Evolutionary conservation across 23 red algal genomes (phyloP).

Genomic region (Gracilaria caudata): DNA sequence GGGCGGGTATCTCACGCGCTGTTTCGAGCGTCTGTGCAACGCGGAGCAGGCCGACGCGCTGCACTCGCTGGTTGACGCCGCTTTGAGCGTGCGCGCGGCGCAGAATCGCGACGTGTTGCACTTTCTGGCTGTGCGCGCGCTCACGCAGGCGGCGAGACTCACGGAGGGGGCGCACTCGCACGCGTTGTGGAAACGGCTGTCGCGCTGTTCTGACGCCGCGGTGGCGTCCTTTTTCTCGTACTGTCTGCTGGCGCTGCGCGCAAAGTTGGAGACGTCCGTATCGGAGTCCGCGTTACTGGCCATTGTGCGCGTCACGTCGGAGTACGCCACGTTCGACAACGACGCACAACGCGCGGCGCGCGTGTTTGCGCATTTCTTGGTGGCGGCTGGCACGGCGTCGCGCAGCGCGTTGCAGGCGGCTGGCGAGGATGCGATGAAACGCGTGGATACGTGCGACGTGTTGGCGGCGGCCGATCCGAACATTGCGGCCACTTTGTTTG

Average conservation of each 20-base stretch:
- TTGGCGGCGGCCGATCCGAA: slow-evolving; percentile 36
- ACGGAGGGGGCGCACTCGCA: not conserved
- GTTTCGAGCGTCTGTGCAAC: slow-evolving; percentile 25
- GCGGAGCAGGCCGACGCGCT: slow-evolving; percentile 9
- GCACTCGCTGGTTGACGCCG: slow-evolving; percentile 27
- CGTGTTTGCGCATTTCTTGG: slow-evolving; percentile 52
- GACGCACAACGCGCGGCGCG: not conserved
- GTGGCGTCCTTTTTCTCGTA: slow-evolving; percentile 23
- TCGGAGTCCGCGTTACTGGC: slow-evolving; percentile 29
- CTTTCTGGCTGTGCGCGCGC: slow-evolving; percentile 27
- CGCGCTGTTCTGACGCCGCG: not conserved
- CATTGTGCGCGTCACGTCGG: slow-evolving; percentile 26
- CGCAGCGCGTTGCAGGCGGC: slow-evolving; percentile 12
- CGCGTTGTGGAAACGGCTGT: not conserved
- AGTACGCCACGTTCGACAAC: slow-evolving; percentile 17
- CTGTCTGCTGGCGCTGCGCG: slow-evolving; percentile 24
- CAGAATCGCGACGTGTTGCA: slow-evolving; percentile 28
- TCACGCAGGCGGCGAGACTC: not conserved
- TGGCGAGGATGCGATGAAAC: slow-evolving; percentile 52
- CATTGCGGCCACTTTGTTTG: slow-evolving; percentile 46
- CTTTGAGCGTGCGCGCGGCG: not conserved
- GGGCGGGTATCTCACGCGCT: slow-evolving; percentile 69
- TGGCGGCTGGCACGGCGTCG: slow-evolving; percentile 36
- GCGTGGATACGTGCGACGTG: slow-evolving; percentile 28
- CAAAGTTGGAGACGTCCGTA: not conserved